Evolutionary conservation across 148 eudicot species (phyloP), one percentile per base, ranked within the genome.

Genomic region (Linanthus parryae): DNA sequence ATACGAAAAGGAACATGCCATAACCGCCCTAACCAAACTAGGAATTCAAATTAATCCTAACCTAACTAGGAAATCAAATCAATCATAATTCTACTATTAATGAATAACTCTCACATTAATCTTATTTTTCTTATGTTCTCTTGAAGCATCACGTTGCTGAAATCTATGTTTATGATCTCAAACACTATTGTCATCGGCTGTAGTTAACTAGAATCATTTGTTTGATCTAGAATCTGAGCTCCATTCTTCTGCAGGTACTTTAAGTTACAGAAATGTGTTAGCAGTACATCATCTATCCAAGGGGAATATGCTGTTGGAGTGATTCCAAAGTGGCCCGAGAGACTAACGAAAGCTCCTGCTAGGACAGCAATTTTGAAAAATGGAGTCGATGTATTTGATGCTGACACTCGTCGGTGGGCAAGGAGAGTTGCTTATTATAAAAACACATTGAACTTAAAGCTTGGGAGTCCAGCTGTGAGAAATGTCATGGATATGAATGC

Each of bases 401-500:
- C 91, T 26, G 95, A 86, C 58, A 72, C 77, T 16, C 70, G 84
- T 40, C 66, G 90, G 44, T 86, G 95, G 95, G 44, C 56, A 2
- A 70, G 91, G 57, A 86, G 95, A 50, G 65, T 83, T 52, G 61
- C 74, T 3, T 77, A 79, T 53, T 86, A 86, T 68, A 86, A 83
- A 52, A 75, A 77, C 31, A 59, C 83, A 22, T 70, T 84, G 63
- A 77, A 80, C 48, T 48, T 84, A 49, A 84, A 72, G 70, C 58
- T 86, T 7, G 95, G 91, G 34, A 83, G 82, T 5, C 57, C 87
- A 46, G 71, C 88, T 49, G 57, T 87, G 43, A 77, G 95, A 59
- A 87, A 87, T 47, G 71, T 83, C 61, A 87, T 87, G 95, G 95
- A 87, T 61, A 83, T 83, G 91, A 87, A 87, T 67, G 95, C 95